Conservation (phyloP, 2,329 filamentous ascomycete genomes). For the Calonectria ilicicola region DNA sequence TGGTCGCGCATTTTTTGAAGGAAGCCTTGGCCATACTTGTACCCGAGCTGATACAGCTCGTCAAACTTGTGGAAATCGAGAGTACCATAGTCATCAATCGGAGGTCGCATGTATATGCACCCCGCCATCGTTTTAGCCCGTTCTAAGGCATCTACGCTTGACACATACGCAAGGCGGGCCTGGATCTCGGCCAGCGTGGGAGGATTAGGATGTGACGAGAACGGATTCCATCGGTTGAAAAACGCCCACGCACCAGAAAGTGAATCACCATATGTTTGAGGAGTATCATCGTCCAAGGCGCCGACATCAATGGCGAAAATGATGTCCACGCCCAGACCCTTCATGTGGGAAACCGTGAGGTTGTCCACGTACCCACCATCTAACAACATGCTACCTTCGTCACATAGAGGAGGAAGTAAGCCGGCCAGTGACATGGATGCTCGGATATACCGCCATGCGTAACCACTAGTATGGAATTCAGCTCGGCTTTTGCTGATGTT, state of each 20-base stretch:
- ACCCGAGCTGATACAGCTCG: conserved; percentile 93
- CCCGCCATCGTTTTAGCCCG: conserved; percentile 91
- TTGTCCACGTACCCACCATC: conserved; percentile 99
- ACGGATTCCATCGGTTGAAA: conserved; percentile 96
- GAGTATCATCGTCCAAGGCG: conserved; percentile 89
- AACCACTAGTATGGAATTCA: conserved; percentile 95
- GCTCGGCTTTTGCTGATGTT: conserved; percentile 95
- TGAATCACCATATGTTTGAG: conserved; percentile 93
- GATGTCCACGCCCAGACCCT: conserved; percentile 88
- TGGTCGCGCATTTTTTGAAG: conserved; percentile 81
- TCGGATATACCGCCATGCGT: conserved; percentile 96
- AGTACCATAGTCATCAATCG: conserved; percentile 92
- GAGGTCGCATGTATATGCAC: conserved; percentile 96
- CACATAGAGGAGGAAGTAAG: conserved; percentile 90
- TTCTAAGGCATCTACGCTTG: conserved; percentile 92
- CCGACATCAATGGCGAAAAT: conserved; percentile 98
- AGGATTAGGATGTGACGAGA: conserved; percentile 88
- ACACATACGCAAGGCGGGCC: conserved; percentile 93
- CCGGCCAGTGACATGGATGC: conserved; percentile 98
- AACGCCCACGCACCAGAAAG: conserved; percentile 96
- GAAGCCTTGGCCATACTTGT: conserved; percentile 86
- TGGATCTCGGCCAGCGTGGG: conserved; percentile 97
- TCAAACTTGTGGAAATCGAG: conserved; percentile 98
- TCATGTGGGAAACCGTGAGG: conserved; percentile 97
- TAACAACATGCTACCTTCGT: conserved; percentile 95